Evolutionary conservation across 2,329 filamentous ascomycete genomes (phyloP).

Genomic region (Penicillium fuscoglaucum): DNA sequence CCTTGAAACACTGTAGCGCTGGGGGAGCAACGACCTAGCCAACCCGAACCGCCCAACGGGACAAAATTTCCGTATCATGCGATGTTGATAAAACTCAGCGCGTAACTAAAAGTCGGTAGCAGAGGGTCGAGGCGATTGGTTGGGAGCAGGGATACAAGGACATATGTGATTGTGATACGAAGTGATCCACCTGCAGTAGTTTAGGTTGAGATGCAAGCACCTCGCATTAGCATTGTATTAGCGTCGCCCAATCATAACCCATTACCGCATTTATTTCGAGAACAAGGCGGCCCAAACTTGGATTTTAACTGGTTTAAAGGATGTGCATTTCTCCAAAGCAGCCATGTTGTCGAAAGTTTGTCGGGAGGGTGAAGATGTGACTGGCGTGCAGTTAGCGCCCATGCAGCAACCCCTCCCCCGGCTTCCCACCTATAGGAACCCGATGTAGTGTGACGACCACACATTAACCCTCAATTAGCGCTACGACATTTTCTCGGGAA

Average conservation of each 20-base stretch:
- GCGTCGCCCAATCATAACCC: background rate
- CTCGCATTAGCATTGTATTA: background rate
- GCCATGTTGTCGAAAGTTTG: background rate
- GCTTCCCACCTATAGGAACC: background rate
- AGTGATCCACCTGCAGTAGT: conserved; percentile 24
- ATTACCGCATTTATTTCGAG: background rate
- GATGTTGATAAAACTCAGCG: conserved; percentile 21
- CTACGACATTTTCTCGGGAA: background rate
- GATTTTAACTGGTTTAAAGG: background rate
- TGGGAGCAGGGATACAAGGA: background rate
- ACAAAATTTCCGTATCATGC: conserved; percentile 12
- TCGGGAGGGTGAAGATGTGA: background rate
- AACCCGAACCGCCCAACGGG: background rate
- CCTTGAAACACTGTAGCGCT: conserved; percentile 5
- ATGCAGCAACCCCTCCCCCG: background rate
- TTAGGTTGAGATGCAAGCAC: background rate
- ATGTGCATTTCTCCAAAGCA: background rate
- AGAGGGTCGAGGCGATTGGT: conserved; percentile 5
- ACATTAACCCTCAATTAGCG: conserved; percentile 7
- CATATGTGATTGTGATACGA: conserved; percentile 15
- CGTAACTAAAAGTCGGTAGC: background rate
- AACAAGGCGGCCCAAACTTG: background rate
- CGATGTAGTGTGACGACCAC: background rate
- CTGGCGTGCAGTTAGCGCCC: conserved; percentile 9
- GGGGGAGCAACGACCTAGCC: conserved; percentile 6